phyloP scores from a whole-genome alignment of 2,329 filamentous ascomycete species.

The Beauveria scarabaeidicola region DNA sequence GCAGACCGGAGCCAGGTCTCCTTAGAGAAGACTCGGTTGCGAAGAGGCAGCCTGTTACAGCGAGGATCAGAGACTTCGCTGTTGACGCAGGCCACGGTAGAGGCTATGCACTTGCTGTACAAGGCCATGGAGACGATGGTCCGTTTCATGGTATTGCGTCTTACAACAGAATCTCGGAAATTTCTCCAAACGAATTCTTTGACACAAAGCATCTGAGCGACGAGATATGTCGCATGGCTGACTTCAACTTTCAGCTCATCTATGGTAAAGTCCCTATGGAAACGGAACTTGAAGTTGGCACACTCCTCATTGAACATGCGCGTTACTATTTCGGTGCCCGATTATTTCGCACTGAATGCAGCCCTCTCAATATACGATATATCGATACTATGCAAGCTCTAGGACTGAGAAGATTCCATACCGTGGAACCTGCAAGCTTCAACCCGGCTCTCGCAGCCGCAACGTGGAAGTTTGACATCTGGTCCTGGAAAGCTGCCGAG shows the following conservation, averaged over 20 bases:
- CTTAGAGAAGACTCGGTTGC: background rate
- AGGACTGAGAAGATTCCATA: background rate
- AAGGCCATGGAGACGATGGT: background rate
- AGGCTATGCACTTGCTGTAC: background rate
- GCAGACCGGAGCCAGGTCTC: background rate
- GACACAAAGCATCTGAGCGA: background rate
- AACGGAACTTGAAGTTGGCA: background rate
- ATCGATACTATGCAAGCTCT: background rate
- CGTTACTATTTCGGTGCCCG: background rate
- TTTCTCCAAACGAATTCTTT: background rate
- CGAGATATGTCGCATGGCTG: background rate
- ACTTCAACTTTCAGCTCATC: background rate
- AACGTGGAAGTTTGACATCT: slow-evolving; percentile 1
- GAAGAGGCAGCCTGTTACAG: background rate
- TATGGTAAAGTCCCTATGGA: background rate
- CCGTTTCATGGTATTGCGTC: background rate
- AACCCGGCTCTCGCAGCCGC: background rate
- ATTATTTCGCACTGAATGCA: background rate
- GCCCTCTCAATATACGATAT: background rate
- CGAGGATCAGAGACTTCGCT: background rate
- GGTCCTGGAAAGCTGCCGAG: background rate
- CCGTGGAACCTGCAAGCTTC: background rate
- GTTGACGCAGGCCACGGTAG: background rate
- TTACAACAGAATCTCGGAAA: background rate
- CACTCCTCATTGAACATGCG: background rate